Percentiles rank a stretch among this genome's conserved stretches.
Conservation (phyloP, 139 green algal genomes). For the Asterochloris sp. region DNA sequence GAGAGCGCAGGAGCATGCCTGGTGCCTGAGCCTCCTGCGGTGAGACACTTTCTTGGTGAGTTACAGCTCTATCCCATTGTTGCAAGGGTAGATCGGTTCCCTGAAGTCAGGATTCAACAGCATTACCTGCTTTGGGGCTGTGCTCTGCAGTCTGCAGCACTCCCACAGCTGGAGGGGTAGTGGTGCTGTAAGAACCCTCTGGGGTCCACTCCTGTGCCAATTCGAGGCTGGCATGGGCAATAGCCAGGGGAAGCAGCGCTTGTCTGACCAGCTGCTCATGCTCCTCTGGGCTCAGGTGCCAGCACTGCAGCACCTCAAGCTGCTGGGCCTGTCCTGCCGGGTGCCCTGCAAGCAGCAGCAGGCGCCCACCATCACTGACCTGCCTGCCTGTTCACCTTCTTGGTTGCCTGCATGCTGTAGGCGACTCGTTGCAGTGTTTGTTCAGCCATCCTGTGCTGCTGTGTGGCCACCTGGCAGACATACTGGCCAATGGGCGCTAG, state of each 20-base stretch:
- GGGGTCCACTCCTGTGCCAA: background rate
- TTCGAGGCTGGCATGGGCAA: conserved; percentile 12
- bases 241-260: conserved; percentile 12
- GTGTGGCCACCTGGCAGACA: no score
- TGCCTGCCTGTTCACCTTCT: no score
- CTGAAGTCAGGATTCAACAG: no score
- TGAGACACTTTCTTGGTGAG: background rate
- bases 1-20: conserved; percentile 17
- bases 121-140: no score
- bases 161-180: background rate
- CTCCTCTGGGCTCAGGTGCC: conserved; percentile 16
- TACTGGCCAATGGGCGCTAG: no score
- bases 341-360: no score
- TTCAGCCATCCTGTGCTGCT: no score
- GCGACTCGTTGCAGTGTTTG: no score
- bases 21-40: background rate
- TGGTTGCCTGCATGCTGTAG: no score
- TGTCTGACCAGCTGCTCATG: conserved; percentile 1
- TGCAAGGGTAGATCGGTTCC: background rate
- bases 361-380: no score
- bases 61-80: background rate
- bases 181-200: background rate
- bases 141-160: background rate
- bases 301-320: conserved; percentile 18
- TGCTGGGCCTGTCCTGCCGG: no score